Evolutionary conservation across 2,329 filamentous ascomycete genomes (phyloP).

Genomic region (Cordyceps tenuipes): DNA sequence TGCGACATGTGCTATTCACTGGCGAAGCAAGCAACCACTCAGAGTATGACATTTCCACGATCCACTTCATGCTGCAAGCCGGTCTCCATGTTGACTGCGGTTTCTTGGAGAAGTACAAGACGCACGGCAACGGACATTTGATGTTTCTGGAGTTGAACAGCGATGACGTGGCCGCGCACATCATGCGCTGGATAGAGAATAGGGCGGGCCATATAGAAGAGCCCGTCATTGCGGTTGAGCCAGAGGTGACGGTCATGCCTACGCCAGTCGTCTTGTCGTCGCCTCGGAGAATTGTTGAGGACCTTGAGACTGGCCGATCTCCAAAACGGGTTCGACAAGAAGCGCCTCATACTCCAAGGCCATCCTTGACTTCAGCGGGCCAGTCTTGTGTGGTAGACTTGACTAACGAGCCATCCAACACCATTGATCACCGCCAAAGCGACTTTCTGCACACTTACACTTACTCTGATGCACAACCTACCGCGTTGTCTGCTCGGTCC

Average conservation of each 20-base stretch:
- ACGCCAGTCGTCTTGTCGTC: neutral
- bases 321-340: neutral
- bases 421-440: neutral
- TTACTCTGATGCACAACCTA: neutral
- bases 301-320: neutral
- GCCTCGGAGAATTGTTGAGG: neutral
- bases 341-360: neutral
- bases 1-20: slow-evolving; percentile 43
- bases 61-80: slow-evolving; percentile 43
- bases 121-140: slow-evolving; percentile 48
- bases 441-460: neutral
- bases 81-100: slow-evolving; percentile 37
- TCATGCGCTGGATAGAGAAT: slow-evolving; percentile 29
- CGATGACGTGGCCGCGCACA: slow-evolving; percentile 29
- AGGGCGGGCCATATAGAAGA: neutral
- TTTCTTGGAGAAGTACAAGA: slow-evolving; percentile 32
- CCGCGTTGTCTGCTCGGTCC: neutral
- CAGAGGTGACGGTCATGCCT: neutral
- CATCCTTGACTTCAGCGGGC: no score
- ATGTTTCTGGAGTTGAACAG: slow-evolving; percentile 47
- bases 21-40: slow-evolving; percentile 45
- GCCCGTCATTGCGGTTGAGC: neutral
- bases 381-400: neutral
- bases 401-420: neutral
- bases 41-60: slow-evolving; percentile 46